Base-by-base conservation (phyloP, 2,329 filamentous ascomycete genomes). In the Exophiala aquamarina region DNA sequence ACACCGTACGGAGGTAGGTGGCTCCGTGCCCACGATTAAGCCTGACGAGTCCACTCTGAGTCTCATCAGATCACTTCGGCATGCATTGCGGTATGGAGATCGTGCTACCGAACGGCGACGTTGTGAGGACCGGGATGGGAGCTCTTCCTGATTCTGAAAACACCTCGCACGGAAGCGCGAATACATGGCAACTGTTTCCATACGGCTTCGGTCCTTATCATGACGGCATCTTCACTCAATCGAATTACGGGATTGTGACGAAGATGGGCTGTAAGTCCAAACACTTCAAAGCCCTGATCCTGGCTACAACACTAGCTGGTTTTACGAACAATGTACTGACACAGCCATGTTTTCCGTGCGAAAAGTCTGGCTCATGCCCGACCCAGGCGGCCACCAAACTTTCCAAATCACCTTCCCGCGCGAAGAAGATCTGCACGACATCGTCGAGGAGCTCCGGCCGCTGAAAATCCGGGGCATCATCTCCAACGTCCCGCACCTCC, bases 371-470 rank as follows among this genome's bases (percentile, higher is more conserved):
- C 32, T 58, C 23, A 57, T 55, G 51, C 56, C 54, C 3, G 46
- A 49, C 32, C 46, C 46, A 18, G 46, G 46, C 11, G 53, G 44
- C 19, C 48, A 54, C 28, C 43, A 50, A 44, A 29, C 34, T 13
- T 45, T 44, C 26, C 44, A 51, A 11, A 45, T 48, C 37, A 46
- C 46, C 3, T 54, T 57, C 35, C 50, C 48, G n/a, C 45, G 54
- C 10, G 52, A 55, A 31, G 41, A 39, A 5, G 52, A 55, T 36
- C 45, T 55, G 11, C n/a, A 33, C 14, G 19, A 41, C 33, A 66
- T 76, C 41, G 39, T 41, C 23, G 72, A 78, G 43, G 72, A 75
- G 35, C 74, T 77, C 49, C 66, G 75, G 2, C 72, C 72, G 2
- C 64, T 76, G 7, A 63, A 70, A 3, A 54, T 62, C 9, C 53